Evolutionary conservation across 257 asterid genomes (phyloP).

Genomic region (Ajuga chamaepitys): DNA sequence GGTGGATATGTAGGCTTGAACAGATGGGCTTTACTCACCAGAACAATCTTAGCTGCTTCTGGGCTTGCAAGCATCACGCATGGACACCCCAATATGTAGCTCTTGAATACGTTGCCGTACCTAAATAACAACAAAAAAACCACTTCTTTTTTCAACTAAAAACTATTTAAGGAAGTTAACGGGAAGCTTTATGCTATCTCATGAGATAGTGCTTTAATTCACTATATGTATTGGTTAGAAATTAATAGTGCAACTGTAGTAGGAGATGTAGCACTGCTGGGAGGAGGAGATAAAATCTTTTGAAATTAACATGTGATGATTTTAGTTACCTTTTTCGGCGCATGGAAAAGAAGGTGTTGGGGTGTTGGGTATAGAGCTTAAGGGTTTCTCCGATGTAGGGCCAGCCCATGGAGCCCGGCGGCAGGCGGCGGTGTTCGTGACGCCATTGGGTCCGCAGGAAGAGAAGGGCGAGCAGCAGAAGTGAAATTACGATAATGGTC

Average conservation of each 20-base stretch:
- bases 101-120: conserved; percentile 66
- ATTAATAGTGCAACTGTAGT: too few relatives aligned
- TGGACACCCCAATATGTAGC: conserved; percentile 65
- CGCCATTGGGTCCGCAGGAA: conserved; percentile 1
- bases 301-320: too few relatives aligned
- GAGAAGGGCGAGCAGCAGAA: neutral
- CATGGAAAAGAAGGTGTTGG: conserved; percentile 50
- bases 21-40: conserved; percentile 54
- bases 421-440: conserved; percentile 19
- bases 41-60: conserved; percentile 48
- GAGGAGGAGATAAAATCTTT: too few relatives aligned
- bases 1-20: conserved; percentile 74
- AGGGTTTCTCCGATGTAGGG: conserved; percentile 70
- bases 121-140: conserved; percentile 7
- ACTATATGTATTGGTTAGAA: too few relatives aligned
- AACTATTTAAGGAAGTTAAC: too few relatives aligned
- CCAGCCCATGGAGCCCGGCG: conserved; percentile 85
- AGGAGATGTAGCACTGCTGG: too few relatives aligned
- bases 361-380: conserved; percentile 54
- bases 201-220: too few relatives aligned
- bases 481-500: neutral
- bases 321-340: conserved; percentile 32
- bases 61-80: conserved; percentile 75
- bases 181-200: too few relatives aligned
- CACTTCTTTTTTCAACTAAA: too few relatives aligned